These are phyloP conservation scores for Entoloma clypeatum DNA, from an alignment of 1,284 basidiomycete genomes.

Conservation along the genomic window DNA sequence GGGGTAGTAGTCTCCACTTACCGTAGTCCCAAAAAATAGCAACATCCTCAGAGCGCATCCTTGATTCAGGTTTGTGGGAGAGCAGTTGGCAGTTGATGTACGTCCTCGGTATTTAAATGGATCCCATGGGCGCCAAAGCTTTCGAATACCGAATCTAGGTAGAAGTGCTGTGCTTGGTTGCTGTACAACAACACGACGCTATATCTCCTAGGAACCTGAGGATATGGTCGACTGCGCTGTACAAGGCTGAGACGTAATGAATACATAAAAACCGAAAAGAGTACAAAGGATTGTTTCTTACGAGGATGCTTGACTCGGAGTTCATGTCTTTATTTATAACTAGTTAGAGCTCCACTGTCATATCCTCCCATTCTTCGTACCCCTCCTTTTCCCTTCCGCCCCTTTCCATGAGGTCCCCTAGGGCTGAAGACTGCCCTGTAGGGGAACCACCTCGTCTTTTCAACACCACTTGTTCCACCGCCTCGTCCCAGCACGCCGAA, in stretches of 20 bases:
- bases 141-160: too few relatives aligned
- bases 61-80: not conserved
- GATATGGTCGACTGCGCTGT: too few relatives aligned
- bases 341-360: slow-evolving; percentile 17
- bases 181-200: too few relatives aligned
- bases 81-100: not conserved
- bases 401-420: slow-evolving; percentile 26
- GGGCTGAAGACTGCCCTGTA: slow-evolving; percentile 12
- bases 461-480: slow-evolving; percentile 20
- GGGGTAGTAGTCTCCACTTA: slow-evolving; percentile 8
- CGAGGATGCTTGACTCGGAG: too few relatives aligned
- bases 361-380: slow-evolving; percentile 30
- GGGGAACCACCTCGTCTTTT: slow-evolving; percentile 17
- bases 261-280: too few relatives aligned
- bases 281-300: too few relatives aligned
- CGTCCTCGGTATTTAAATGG: not conserved
- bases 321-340: too few relatives aligned
- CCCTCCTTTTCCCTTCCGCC: slow-evolving; percentile 25
- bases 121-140: too few relatives aligned
- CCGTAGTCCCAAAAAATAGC: slow-evolving; percentile 36
- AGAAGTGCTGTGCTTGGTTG: too few relatives aligned
- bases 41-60: slow-evolving; percentile 19
- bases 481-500: slow-evolving; percentile 28
- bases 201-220: too few relatives aligned
- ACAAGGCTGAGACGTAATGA: too few relatives aligned